A percentile compares a stretch with the other conserved stretches of the same genome.
Conservation (phyloP, 2,329 filamentous ascomycete species). For the Colletotrichum lentis region DNA sequence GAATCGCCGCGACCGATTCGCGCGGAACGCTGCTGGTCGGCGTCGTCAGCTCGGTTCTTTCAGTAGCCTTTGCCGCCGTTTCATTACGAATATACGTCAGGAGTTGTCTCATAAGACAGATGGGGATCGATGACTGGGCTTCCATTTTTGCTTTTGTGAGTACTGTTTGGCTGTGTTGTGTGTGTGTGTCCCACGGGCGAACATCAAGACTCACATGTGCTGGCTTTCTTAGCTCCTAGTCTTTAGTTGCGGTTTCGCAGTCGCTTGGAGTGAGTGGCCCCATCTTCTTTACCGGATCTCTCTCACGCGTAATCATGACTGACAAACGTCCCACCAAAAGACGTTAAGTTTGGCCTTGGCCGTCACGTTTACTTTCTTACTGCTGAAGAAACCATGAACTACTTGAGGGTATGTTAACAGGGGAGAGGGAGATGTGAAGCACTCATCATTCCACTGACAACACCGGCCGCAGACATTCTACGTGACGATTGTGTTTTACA, state of each 20-base stretch:
- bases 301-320: background rate
- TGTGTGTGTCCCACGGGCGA: background rate
- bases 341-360: conserved; percentile 38
- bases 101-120: conserved; percentile 40
- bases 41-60: conserved; percentile 4
- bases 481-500: conserved; percentile 46
- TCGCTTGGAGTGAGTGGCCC: conserved; percentile 25
- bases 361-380: conserved; percentile 34
- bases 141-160: conserved; percentile 42
- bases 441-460: background rate
- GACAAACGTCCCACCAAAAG: conserved; percentile 1
- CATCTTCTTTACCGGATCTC: no score
- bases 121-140: conserved; percentile 43
- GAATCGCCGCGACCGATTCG: conserved; percentile 15
- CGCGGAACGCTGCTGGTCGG: conserved; percentile 13
- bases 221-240: conserved; percentile 15
- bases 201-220: background rate
- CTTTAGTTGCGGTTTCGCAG: conserved; percentile 21
- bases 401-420: conserved; percentile 17
- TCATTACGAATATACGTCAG: conserved; percentile 40
- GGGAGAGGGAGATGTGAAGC: fast-evolving
- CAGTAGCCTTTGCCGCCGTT: conserved; percentile 27
- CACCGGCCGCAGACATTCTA: conserved; percentile 43
- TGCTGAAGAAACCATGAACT: conserved; percentile 16
- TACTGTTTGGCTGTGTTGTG: background rate